A percentile compares a stretch with the other conserved stretches of the same genome.
These are phyloP conservation scores for Trichoderma virens DNA, from an alignment of 495 filamentous ascomycete species.

Conservation along the genomic window DNA sequence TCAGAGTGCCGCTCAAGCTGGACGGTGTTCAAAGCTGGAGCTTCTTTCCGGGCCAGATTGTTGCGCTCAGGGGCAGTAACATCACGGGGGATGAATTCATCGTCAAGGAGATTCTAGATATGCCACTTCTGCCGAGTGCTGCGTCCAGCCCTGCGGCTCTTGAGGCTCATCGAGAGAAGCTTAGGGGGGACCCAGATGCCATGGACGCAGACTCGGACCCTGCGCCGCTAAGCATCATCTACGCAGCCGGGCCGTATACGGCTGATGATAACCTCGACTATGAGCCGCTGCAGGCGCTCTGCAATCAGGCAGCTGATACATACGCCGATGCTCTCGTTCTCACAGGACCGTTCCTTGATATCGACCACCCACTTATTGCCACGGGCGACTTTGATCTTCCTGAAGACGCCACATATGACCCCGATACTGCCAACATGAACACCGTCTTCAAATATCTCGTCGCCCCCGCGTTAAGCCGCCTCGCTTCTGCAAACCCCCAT, in stretches of 20 bases:
- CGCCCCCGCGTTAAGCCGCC: slow-evolving; percentile 53
- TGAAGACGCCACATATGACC: slow-evolving; percentile 55
- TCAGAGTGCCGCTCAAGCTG: slow-evolving; percentile 72
- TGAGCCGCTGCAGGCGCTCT: slow-evolving; percentile 74
- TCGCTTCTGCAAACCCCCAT: slow-evolving; percentile 59
- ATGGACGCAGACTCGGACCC: slow-evolving; percentile 47
- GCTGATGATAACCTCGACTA: slow-evolving; percentile 86
- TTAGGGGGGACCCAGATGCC: slow-evolving; percentile 52
- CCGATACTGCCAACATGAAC: slow-evolving; percentile 68
- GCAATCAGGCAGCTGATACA: slow-evolving; percentile 62
- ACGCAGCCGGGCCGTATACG: slow-evolving; percentile 84
- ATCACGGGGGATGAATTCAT: slow-evolving; percentile 77
- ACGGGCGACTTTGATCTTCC: slow-evolving; percentile 87
- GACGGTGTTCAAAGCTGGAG: slow-evolving; percentile 60
- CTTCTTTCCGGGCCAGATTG: slow-evolving; percentile 93
- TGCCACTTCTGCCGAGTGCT: slow-evolving; percentile 63
- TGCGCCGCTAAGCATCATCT: slow-evolving; percentile 62
- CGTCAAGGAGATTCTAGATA: slow-evolving; percentile 64
- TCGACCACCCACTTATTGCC: slow-evolving; percentile 82
- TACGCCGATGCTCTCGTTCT: slow-evolving; percentile 77
- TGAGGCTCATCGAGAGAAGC: slow-evolving; percentile 54
- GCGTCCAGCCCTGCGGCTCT: slow-evolving; percentile 55
- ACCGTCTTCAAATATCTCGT: slow-evolving; percentile 80
- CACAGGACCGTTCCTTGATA: slow-evolving; percentile 80
- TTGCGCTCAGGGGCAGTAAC: slow-evolving; percentile 79